Conservation (phyloP, 1,284 basidiomycete species). For the Meira miltonrushii region DNA sequence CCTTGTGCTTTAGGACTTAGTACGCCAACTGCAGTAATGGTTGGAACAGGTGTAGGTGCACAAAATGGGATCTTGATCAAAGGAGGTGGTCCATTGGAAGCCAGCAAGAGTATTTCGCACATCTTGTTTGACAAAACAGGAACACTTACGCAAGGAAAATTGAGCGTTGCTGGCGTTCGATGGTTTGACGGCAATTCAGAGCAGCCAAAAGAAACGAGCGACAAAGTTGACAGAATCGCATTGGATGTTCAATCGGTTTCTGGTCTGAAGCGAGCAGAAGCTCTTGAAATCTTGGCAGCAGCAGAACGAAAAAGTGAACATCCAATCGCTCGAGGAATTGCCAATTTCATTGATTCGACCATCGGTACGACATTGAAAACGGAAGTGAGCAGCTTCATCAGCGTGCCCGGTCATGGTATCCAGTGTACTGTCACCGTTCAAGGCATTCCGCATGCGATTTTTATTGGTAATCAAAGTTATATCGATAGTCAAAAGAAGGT, state of each 20-base stretch:
- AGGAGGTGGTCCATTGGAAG: slow-evolving; percentile 87
- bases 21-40: slow-evolving; percentile 98
- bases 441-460: slow-evolving; percentile 20
- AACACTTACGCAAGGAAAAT: slow-evolving; percentile 83
- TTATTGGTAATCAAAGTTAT: slow-evolving; percentile 37
- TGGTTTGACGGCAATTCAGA: slow-evolving; percentile 64
- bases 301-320: slow-evolving; percentile 91
- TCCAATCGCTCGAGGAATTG: slow-evolving; percentile 86
- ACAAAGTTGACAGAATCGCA: background rate
- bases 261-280: slow-evolving; percentile 23
- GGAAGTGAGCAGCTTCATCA: slow-evolving; percentile 66
- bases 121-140: slow-evolving; percentile 97
- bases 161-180: slow-evolving; percentile 66
- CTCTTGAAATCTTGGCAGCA: slow-evolving; percentile 65
- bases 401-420: slow-evolving; percentile 82
- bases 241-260: slow-evolving; percentile 11
- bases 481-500: slow-evolving; percentile 15
- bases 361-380: slow-evolving; percentile 30
- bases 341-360: slow-evolving; percentile 55
- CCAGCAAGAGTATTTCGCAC: slow-evolving; percentile 71
- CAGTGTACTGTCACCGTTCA: slow-evolving; percentile 41
- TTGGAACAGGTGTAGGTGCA: slow-evolving; percentile 94
- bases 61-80: slow-evolving; percentile 97
- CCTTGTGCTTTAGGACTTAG: slow-evolving; percentile 94
- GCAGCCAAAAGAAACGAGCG: background rate